These are phyloP conservation scores for Withania somnifera DNA, from an alignment of 305 asterid species.

Conservation along the genomic window DNA sequence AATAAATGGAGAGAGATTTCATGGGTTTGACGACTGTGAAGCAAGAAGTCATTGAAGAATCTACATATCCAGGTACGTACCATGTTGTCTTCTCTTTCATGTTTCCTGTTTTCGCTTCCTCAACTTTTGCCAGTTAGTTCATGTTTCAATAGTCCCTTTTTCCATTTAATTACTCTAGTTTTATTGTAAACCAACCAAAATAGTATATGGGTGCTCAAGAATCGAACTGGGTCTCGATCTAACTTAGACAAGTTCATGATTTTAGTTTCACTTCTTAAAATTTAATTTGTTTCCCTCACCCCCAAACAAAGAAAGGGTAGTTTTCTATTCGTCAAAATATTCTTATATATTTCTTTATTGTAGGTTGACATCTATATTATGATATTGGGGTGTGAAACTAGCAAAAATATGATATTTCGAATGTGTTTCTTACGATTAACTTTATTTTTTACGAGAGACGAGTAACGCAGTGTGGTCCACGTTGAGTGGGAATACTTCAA, in stretches of 20 bases:
- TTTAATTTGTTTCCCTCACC: background rate
- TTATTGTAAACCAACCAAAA: background rate
- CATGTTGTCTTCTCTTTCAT: background rate
- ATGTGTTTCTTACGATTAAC: too few relatives aligned
- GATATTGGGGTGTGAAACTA: background rate
- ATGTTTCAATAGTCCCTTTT: background rate
- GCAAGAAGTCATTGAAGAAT: slow-evolving; percentile 44
- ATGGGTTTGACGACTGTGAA: slow-evolving; percentile 49
- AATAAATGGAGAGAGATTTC: slow-evolving; percentile 69
- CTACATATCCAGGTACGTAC: slow-evolving; percentile 49
- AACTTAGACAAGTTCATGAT: background rate
- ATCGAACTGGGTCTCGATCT: background rate
- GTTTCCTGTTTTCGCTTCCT: background rate
- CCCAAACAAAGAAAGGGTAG: background rate
- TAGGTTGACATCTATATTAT: background rate
- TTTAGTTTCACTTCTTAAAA: background rate
- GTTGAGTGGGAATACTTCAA: slow-evolving; percentile 36
- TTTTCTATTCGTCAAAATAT: background rate
- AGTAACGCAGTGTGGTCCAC: slow-evolving; percentile 29
- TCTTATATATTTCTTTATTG: background rate
- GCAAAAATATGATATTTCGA: too few relatives aligned
- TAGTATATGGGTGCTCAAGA: background rate
- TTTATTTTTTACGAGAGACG: background rate
- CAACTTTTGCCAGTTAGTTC: too few relatives aligned
- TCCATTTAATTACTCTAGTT: background rate